These are phyloP conservation scores for Penicillium sumatraense DNA, from an alignment of 2,329 filamentous ascomycete species.

Conservation along the genomic window DNA sequence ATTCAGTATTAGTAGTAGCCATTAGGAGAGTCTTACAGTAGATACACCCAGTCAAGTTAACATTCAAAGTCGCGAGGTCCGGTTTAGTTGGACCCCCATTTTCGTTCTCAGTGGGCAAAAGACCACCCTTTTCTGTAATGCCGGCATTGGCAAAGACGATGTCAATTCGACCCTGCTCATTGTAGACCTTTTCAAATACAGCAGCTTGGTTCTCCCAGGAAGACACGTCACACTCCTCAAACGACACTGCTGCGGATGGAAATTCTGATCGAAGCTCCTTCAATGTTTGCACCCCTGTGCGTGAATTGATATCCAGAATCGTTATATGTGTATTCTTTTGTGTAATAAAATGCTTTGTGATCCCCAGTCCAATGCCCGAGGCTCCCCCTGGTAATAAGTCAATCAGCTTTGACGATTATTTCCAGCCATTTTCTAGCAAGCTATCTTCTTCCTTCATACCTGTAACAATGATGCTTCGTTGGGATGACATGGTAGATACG, in stretches of 20 bases:
- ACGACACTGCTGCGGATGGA: constrained; percentile 31
- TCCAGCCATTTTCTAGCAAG: neutral
- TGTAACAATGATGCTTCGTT: constrained; percentile 35
- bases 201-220: constrained; percentile 41
- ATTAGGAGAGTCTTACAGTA: constrained; percentile 46
- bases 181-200: constrained; percentile 40
- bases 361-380: constrained; percentile 42
- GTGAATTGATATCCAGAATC: constrained; percentile 37
- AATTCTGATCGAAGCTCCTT: constrained; percentile 29
- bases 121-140: constrained; percentile 49
- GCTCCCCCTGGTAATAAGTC: constrained; percentile 34
- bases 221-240: constrained; percentile 38
- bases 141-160: constrained; percentile 58
- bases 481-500: constrained; percentile 3
- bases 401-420: neutral
- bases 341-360: constrained; percentile 36
- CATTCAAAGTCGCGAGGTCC: constrained; percentile 40
- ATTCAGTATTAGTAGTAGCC: neutral
- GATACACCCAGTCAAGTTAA: constrained; percentile 46
- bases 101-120: constrained; percentile 38
- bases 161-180: constrained; percentile 45
- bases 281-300: constrained; percentile 26
- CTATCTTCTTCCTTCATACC: constrained; percentile 17
- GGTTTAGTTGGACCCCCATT: constrained; percentile 39
- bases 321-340: constrained; percentile 36